phyloP scores from a whole-genome alignment of 768 basidiomycete species.

The Pisolithus orientalis region DNA sequence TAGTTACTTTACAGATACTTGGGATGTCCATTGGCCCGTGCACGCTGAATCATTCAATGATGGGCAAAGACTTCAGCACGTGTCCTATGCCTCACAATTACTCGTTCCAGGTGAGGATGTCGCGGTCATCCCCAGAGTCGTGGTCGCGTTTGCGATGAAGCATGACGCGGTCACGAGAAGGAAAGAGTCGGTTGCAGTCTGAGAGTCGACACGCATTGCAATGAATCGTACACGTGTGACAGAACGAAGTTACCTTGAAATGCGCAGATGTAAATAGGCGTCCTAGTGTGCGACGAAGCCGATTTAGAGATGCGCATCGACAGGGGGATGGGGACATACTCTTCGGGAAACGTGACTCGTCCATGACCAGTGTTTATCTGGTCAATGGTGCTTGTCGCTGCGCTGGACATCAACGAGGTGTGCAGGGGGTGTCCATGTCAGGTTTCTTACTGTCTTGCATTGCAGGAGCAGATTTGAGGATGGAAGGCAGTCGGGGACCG shows the following conservation, averaged over 20 bases:
- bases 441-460: conserved; percentile 25
- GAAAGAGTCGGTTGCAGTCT: conserved; percentile 72
- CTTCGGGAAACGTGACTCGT: conserved; percentile 56
- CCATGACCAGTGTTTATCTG: conserved; percentile 48
- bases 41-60: no score
- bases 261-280: conserved; percentile 76
- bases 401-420: not conserved
- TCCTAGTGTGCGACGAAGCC: conserved; percentile 36
- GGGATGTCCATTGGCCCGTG: not conserved
- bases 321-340: conserved; percentile 39
- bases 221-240: not conserved
- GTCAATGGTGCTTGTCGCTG: conserved; percentile 50
- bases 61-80: not conserved
- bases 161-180: conserved; percentile 62
- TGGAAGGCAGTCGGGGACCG: conserved; percentile 27
- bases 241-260: conserved; percentile 38
- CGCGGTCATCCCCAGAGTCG: conserved; percentile 42
- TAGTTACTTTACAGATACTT: conserved; percentile 10
- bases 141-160: conserved; percentile 72
- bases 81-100: conserved; percentile 11
- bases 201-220: conserved; percentile 1
- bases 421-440: not conserved
- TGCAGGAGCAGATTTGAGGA: conserved; percentile 27
- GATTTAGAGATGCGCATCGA: not conserved
- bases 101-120: conserved; percentile 73